phyloP scores from a whole-genome alignment of 148 eudicot genomes.

The Chenopodium album region DNA sequence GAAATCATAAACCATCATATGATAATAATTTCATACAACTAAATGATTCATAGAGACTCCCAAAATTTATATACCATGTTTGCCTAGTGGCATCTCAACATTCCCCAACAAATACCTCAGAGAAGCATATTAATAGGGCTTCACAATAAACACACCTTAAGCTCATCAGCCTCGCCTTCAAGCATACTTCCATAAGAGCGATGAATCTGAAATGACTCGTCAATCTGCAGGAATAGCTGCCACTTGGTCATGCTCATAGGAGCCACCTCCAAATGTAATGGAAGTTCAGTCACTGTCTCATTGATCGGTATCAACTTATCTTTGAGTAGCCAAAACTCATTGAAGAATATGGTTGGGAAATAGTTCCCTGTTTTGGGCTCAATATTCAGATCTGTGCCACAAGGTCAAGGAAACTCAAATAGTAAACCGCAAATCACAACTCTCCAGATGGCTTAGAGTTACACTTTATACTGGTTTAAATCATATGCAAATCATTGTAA shows the following conservation, averaged over 20 bases:
- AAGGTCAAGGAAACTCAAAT: conserved; percentile 49
- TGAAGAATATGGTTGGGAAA: conserved; percentile 79
- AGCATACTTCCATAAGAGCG: conserved; percentile 97
- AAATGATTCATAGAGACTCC: neutral
- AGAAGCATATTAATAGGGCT: conserved; percentile 1
- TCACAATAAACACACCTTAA: conserved; percentile 57
- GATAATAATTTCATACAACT: neutral
- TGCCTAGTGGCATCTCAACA: neutral
- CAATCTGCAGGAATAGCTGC: conserved; percentile 94
- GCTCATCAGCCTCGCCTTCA: conserved; percentile 98
- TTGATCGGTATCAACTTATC: conserved; percentile 81
- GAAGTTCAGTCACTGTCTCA: conserved; percentile 79
- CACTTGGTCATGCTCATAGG: conserved; percentile 99
- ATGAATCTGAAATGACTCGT: conserved; percentile 93
- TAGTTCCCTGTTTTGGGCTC: conserved; percentile 86
- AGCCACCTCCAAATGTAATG: conserved; percentile 79
- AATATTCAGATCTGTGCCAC: conserved; percentile 61
- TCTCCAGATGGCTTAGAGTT: neutral
- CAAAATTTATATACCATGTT: too few species aligned
- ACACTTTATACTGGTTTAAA: neutral
- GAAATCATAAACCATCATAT: neutral
- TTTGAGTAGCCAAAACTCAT: conserved; percentile 94
- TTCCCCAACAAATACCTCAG: neutral
- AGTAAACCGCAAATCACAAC: neutral
- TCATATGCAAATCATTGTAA: neutral